Base-by-base conservation (phyloP, 257 asterid genomes). In the Solanum verrucosum region DNA sequence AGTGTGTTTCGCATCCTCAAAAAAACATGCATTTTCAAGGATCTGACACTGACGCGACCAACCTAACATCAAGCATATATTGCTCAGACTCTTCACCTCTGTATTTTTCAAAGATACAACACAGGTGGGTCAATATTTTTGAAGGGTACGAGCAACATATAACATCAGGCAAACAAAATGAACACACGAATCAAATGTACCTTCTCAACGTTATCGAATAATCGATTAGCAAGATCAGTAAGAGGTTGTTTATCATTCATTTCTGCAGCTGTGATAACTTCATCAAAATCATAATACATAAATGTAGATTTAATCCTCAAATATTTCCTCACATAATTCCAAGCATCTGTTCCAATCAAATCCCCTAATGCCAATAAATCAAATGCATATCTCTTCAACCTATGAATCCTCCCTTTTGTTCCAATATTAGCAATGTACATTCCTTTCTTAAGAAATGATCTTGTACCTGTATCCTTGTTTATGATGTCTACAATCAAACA, bases 351-450 rank as follows among this genome's bases (percentile, higher is more conserved):
- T 2, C 94, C 96, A 9, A 96, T 94, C 92, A 96, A 88, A 75
- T 96, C 99, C 65, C 90, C 99, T 92, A 95, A 67, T 14, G 99
- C 99, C 84, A 96, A 83, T 42, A 96, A 93, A 88, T 95, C 98
- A 88, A 96, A 96, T 1, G 98, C 98, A 52, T 91, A 96, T 90
- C 88, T 93, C 77, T 92, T 95, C 89, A 96, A 85, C 90, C 98
- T 93, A 44, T 86, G 93, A 92, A 92, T 92, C 84, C 98, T 91
- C 84, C 90, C 93, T 75, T 94, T 93, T 1, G 92, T 90, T 91
- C 98, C 98, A 49, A 92, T 92, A 31, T 95, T 88, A 0, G 98
- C 95, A 6, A 95, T 93, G 90, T 92, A 95, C 70, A 96, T 87
- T 2, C 90, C 96, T 46, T 90, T 92, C 92, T 89, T 93, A 9